These are phyloP conservation scores for Alternaria triticimaculans DNA, from an alignment of 2,329 filamentous ascomycete species.

Conservation along the genomic window DNA sequence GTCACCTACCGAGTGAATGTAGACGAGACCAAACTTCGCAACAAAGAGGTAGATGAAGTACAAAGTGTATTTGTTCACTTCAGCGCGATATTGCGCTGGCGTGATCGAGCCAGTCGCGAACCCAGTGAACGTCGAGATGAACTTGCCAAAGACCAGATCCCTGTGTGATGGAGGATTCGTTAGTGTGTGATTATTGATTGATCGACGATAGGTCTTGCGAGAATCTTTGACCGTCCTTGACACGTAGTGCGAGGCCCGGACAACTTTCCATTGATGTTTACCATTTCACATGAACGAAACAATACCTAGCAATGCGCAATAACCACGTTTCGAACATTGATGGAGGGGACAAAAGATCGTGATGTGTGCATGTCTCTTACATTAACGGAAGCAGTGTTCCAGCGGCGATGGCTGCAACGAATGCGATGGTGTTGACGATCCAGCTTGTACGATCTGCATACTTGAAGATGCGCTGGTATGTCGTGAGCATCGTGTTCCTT, in stretches of 20 bases:
- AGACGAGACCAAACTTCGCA: slow-evolving; percentile 68
- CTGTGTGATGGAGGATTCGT: neutral
- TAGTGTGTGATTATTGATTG: neutral
- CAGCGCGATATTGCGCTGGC: slow-evolving; percentile 47
- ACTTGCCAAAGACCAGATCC: slow-evolving; percentile 60
- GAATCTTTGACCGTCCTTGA: no score
- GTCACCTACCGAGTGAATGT: slow-evolving; percentile 47
- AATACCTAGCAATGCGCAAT: neutral
- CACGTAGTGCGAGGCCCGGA: no score
- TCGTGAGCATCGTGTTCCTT: neutral
- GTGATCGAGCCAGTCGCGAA: slow-evolving; percentile 46
- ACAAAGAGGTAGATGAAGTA: slow-evolving; percentile 76
- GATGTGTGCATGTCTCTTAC: slow-evolving; percentile 14
- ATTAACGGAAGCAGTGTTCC: slow-evolving; percentile 58
- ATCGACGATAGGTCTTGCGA: neutral
- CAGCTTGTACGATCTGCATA: slow-evolving; percentile 44
- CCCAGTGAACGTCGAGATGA: slow-evolving; percentile 55
- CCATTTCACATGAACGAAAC: neutral
- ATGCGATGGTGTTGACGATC: slow-evolving; percentile 38
- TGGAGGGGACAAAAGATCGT: neutral
- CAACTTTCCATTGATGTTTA: neutral
- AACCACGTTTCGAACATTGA: neutral
- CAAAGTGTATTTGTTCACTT: slow-evolving; percentile 54
- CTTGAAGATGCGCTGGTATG: slow-evolving; percentile 41
- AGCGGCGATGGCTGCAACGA: slow-evolving; percentile 51